Conservation (phyloP, 805 yeast species). For the Wickerhamomyces chambardii region DNA sequence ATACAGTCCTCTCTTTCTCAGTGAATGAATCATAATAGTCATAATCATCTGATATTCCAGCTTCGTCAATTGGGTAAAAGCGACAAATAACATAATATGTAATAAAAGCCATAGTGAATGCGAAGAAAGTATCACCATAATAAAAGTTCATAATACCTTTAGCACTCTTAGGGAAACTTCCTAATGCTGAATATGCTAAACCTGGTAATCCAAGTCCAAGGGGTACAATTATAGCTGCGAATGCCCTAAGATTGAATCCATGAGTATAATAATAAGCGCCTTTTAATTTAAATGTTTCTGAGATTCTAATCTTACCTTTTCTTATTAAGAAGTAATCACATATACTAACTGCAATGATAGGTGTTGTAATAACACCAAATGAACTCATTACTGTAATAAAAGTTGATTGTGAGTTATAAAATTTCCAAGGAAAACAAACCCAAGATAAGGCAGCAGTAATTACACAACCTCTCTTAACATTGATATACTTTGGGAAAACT, state of each 20-base stretch:
- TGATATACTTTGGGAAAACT: conserved; percentile 20
- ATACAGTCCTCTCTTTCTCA: conserved; percentile 18
- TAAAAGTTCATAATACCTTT: conserved; percentile 32
- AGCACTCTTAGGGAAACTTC: conserved; percentile 15
- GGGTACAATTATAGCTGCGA: conserved; percentile 27
- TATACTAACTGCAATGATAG: conserved; percentile 25
- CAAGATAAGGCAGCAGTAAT: conserved; percentile 21
- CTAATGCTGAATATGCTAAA: conserved; percentile 24
- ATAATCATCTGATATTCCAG: conserved; percentile 25
- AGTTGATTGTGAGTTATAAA: conserved; percentile 21
- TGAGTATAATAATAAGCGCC: conserved; percentile 24
- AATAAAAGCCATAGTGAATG: conserved; percentile 28
- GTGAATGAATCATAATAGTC: conserved; percentile 31
- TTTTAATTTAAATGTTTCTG: conserved; percentile 22
- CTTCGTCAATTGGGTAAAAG: conserved; percentile 26
- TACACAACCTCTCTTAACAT: conserved; percentile 24
- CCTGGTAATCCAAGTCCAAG: conserved; percentile 45
- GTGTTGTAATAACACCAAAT: conserved; percentile 25
- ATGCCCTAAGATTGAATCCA: conserved; percentile 36
- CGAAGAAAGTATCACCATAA: conserved; percentile 34
- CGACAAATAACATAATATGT: conserved; percentile 24
- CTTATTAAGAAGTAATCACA: conserved; percentile 30
- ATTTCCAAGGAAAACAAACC: conserved; percentile 27
- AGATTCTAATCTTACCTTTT: conserved; percentile 21
- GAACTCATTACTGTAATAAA: conserved; percentile 25